These are phyloP conservation scores for Neocatenulostroma microsporum DNA, from an alignment of 2,329 filamentous ascomycete species.

Conservation along the genomic window DNA sequence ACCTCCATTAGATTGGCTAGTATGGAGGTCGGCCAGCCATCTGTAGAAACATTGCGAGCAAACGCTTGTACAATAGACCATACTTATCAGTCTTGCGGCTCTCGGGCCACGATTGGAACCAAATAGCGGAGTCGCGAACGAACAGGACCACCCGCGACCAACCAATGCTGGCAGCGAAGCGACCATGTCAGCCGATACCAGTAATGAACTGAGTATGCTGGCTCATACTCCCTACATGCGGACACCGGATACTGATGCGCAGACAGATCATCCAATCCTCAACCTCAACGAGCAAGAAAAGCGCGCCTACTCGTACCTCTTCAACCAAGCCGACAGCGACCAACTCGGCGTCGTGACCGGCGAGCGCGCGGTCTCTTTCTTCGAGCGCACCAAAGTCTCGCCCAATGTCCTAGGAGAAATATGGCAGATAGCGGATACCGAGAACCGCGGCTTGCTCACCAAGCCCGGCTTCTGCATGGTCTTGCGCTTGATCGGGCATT, in stretches of 20 bases:
- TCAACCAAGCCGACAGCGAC: constrained; percentile 86
- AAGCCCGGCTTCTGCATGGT: constrained; percentile 90
- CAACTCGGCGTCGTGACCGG: constrained; percentile 89
- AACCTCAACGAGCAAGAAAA: constrained; percentile 91
- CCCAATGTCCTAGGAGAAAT: constrained; percentile 88
- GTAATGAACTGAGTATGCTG: constrained; percentile 13
- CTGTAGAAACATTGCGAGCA: no score
- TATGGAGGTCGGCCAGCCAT: no score
- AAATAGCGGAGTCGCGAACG: no score
- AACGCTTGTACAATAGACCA: no score
- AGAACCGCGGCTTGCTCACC: constrained; percentile 90
- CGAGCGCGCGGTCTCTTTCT: constrained; percentile 94
- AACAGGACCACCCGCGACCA: no score
- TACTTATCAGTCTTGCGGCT: no score
- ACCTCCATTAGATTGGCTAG: no score
- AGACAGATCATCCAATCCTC: constrained; percentile 25
- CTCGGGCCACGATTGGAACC: no score
- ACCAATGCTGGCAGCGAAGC: neutral
- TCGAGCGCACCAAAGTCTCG: constrained; percentile 87
- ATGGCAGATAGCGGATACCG: constrained; percentile 97
- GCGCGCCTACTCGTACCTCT: constrained; percentile 84
- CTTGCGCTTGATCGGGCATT: constrained; percentile 88
- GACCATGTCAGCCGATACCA: constrained; percentile 9
- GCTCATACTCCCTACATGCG: neutral
- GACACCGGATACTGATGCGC: constrained; percentile 8